Evolutionary conservation across 805 yeast species (phyloP), one percentile per base, ranked within the genome.

Genomic region (Saturnispora quitensis): DNA sequence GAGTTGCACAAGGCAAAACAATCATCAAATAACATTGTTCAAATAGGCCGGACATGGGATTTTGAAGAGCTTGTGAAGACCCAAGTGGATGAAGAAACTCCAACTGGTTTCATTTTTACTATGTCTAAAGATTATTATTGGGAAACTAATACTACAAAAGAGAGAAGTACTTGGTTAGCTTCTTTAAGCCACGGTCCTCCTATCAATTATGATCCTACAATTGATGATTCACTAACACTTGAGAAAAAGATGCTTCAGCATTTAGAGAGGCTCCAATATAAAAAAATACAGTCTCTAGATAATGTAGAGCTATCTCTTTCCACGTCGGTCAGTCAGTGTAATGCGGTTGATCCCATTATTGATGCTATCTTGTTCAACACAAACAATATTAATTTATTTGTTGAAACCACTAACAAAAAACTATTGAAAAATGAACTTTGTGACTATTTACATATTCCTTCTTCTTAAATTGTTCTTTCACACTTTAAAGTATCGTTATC

Each of bases 1-100:
- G 74, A 82, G 52, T 60, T 90, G 12, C 96, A 89, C 64, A 90
- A 91, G 67, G 96, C 95, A 2, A 82, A 95, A 60, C 89, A 80
- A 63, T 84, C 85, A 58, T 71, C 77, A 9, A 86, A 86, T 58
- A 83, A 86, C 1, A 66, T 82, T 1, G 80, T 86, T 60, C 97
- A 90, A 67, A 87, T 90, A 48, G 98, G 98, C 33, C 77, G 97
- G 61, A 85, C 95, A 3, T 90, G 98, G 98, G 82, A 80, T 55
- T 69, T 91, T 60, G 86, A 78, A 54, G 95, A 87, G 58, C 70
- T 91, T 56, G 65, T 73, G 3, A 65, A 67, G 43, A 65, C 90
- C 2, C 80, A 81, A 33, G 73, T 77, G 51, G 87, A 82, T 54
- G 50, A 55, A 33, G 75, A 68, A 27, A 75, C 75, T 12, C 75